These are phyloP conservation scores for Isabelozyma pseudorhagii DNA, from an alignment of 805 yeast genomes.

Conservation along the genomic window DNA sequence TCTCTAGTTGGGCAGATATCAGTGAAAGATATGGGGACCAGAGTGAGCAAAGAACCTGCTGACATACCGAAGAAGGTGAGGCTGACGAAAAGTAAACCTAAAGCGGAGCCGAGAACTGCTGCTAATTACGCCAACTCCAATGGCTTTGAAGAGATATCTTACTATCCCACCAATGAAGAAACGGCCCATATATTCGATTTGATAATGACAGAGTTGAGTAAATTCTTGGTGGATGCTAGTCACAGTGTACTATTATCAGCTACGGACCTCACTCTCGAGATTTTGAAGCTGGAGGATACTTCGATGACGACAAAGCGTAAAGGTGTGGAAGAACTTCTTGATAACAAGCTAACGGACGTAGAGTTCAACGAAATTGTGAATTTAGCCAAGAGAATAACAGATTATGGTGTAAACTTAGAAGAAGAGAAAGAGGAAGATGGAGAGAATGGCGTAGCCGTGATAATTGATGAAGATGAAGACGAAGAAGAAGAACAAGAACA, in stretches of 20 bases:
- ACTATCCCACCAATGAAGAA: constrained; percentile 59
- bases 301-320: constrained; percentile 44
- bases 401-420: constrained; percentile 30
- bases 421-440: constrained; percentile 12
- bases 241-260: constrained; percentile 71
- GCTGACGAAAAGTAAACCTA: constrained; percentile 6
- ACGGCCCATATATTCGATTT: constrained; percentile 51
- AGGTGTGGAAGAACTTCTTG: constrained; percentile 51
- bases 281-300: constrained; percentile 45
- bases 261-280: constrained; percentile 60
- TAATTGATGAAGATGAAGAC: constrained; percentile 37
- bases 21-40: constrained; percentile 66
- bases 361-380: constrained; percentile 45
- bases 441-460: constrained; percentile 41
- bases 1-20: constrained; percentile 70
- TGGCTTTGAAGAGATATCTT: constrained; percentile 48
- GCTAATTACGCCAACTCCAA: constrained; percentile 22
- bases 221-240: constrained; percentile 67
- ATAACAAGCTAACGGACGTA: constrained; percentile 32
- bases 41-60: constrained; percentile 21
- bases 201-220: constrained; percentile 58
- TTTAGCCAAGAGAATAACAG: constrained; percentile 48
- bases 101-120: constrained; percentile 16
- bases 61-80: background rate
- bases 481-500: constrained; percentile 25